phyloP scores from a whole-genome alignment of 495 filamentous ascomycete genomes.

The Trichoderma erinaceum region DNA sequence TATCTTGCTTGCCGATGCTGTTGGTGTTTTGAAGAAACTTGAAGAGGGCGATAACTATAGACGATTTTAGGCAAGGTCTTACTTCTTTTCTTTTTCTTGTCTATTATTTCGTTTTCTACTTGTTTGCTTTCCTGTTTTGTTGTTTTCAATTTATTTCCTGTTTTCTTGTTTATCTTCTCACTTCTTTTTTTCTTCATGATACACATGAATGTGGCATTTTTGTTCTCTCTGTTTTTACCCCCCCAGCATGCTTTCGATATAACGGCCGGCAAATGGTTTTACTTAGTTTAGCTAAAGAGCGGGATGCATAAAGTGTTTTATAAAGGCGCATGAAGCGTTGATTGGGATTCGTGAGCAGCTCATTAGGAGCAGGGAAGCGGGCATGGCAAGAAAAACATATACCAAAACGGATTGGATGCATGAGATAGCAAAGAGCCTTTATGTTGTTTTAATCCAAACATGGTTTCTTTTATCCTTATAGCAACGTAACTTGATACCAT shows the following conservation, averaged over 20 bases:
- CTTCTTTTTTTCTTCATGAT: not conserved
- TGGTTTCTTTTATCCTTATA: too few species aligned
- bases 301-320: not conserved
- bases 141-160: not conserved
- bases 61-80: slow-evolving; percentile 29
- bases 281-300: not conserved
- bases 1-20: slow-evolving; percentile 39
- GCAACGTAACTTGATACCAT: too few species aligned
- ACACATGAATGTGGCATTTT: not conserved
- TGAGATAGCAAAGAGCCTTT: too few species aligned
- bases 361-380: not conserved
- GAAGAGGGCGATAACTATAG: slow-evolving; percentile 33
- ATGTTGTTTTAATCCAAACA: too few species aligned
- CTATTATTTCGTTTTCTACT: not conserved
- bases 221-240: too few species aligned
- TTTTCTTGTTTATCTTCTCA: not conserved
- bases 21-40: slow-evolving; percentile 38
- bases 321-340: not conserved
- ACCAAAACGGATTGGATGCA: too few species aligned
- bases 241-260: not conserved
- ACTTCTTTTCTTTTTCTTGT: not conserved
- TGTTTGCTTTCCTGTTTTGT: not conserved
- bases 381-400: not conserved
- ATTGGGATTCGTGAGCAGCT: not conserved
- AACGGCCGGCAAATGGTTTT: not conserved